These are phyloP conservation scores for Candida argentea DNA, from an alignment of 805 yeast genomes.

Conservation along the genomic window DNA sequence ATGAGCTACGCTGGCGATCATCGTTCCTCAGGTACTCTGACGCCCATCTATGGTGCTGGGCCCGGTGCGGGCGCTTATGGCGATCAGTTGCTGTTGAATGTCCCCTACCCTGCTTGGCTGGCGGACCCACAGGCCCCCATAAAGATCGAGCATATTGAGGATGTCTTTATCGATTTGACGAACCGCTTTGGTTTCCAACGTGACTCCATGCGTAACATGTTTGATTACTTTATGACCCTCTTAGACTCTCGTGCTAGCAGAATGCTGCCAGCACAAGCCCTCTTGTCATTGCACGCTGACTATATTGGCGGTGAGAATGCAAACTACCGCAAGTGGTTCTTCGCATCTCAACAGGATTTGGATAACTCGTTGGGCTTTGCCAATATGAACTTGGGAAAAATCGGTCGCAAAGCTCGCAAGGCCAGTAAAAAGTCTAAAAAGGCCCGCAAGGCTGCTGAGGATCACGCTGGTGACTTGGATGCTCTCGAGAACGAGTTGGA, in stretches of 20 bases:
- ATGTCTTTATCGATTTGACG: slow-evolving; percentile 71
- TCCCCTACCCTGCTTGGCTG: slow-evolving; percentile 99
- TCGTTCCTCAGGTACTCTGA: slow-evolving; percentile 86
- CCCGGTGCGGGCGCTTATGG: slow-evolving; percentile 50
- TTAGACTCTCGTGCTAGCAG: slow-evolving; percentile 78
- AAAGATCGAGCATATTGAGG: slow-evolving; percentile 74
- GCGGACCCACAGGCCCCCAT: slow-evolving; percentile 89
- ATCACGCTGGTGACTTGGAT: slow-evolving; percentile 50
- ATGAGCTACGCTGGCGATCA: slow-evolving; percentile 75
- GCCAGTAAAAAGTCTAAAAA: slow-evolving; percentile 75
- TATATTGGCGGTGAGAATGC: slow-evolving; percentile 84
- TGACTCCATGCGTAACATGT: slow-evolving; percentile 87
- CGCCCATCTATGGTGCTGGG: slow-evolving; percentile 76
- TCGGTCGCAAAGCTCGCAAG: slow-evolving; percentile 70
- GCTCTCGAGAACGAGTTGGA: slow-evolving; percentile 60
- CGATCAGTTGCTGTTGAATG: slow-evolving; percentile 64
- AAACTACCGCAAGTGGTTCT: slow-evolving; percentile 80
- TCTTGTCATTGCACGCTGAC: slow-evolving; percentile 74
- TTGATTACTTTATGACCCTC: slow-evolving; percentile 78
- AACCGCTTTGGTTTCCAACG: slow-evolving; percentile 86
- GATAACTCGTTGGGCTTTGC: slow-evolving; percentile 79
- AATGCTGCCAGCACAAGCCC: slow-evolving; percentile 85
- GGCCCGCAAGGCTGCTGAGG: slow-evolving; percentile 60
- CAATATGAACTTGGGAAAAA: slow-evolving; percentile 68
- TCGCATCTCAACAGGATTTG: slow-evolving; percentile 80